Evolutionary conservation across 768 basidiomycete genomes (phyloP), one percentile per base, ranked within the genome.

Genomic region (Rubroboletus satanas): DNA sequence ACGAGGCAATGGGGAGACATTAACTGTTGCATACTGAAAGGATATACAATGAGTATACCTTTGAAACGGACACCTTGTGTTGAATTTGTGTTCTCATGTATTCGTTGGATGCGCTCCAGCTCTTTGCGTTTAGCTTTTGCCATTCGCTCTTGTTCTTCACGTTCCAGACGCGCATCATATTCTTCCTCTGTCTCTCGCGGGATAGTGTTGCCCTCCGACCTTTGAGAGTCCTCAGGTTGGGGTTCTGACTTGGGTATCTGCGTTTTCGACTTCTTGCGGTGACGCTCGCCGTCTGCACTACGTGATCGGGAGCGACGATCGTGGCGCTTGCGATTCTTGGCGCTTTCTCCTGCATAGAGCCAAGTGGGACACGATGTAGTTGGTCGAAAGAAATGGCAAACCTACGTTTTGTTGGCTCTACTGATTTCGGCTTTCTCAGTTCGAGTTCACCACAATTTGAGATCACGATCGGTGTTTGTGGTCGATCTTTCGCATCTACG

Each of bases 371-470:
- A 43, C 6, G 32, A 17, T 31, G 23, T 28, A 12, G 21, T n/a
- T 5, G 6, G 9, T 35, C 32, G 17, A 32, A 35, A 35, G 18
- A 49, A 51, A 42, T 15, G 18, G 12, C 0, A 15, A 23, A 37
- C 56, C 21, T 45, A 70, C 69, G 53, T 47, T 58, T 58, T 1
- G 37, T 38, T 42, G 49, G 58, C 2, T 65, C 56, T 2, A 18
- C 29, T 7, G 51, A 48, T 41, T 57, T 59, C 31, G 49, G 35
- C 26, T 57, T 80, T 52, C 80, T 80, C 11, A 91, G 77, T 67
- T 91, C 87, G 36, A 96, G 83, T 66, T 96, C 93, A 11, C 93
- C 93, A 51, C 89, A 92, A 66, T 85, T 90, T 4, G 77, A 71
- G 57, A 96, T 83, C 10, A 80, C 71, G 11, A 95, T 82, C 2